Base-by-base conservation (phyloP, 2,329 filamentous ascomycete genomes). In the Endothia cerciana region DNA sequence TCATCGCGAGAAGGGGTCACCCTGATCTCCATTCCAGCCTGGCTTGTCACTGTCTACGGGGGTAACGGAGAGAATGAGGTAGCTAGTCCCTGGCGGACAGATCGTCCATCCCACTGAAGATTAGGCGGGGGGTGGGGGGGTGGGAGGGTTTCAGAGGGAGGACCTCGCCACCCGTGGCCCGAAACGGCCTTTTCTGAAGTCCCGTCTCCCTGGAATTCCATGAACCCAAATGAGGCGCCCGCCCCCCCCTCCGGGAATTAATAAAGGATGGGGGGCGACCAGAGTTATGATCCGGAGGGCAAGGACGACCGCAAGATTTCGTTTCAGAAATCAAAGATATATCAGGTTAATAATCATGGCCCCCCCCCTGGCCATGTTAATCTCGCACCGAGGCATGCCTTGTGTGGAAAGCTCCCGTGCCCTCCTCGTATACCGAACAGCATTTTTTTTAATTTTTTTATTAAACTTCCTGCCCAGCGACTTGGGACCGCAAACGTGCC, bases 301-400 rank as follows among this genome's bases (percentile, higher is more conserved):
- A 11, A 33, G 17, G 19, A 33, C 25, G 15, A 33, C 13, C 49
- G n/a, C 13, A 53, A 30, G 49, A 19, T 17, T 25, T 53, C n/a
- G 49, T 53, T 53, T 53, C 49, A 53, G 30, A 53, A 30, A n/a
- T 19, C 49, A 25, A 15, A 49, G 49, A 25, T 28, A 33, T 4
- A 53, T 53, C 25, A 25, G 22, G 15, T 49, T 49, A 25, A 22
- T 25, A 22, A 22, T 22, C 13, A 49, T 49, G 45, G n/a, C 25
- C 45, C 8, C 45, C 51, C 28, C 51, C 51, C 30, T 55, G 30
- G 15, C n/a, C 17, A 36, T 17, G 30, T 30, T 36, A 33, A 55
- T 36, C 30, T 36, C 36, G 51, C 30, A n/a, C n/a, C 51, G 51
- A 55, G 51, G 51, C 51, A 55, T 55, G 51, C 15, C 36, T 36